A percentile compares a stretch with the other conserved stretches of the same genome.
phyloP scores from a whole-genome alignment of 2,329 filamentous ascomycete genomes.

The Calonectria honghensis region DNA sequence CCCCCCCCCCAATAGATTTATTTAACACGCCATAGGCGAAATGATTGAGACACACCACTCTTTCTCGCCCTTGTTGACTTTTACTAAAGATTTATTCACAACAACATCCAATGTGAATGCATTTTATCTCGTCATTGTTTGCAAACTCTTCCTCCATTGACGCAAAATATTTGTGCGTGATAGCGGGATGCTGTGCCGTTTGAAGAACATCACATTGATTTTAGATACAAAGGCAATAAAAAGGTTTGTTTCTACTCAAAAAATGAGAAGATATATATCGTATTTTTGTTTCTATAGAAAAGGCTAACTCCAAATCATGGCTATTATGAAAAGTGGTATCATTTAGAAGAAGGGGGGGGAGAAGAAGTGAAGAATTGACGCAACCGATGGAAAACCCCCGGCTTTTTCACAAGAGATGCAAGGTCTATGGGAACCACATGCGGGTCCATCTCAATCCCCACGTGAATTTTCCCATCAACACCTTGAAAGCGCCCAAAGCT shows the following conservation, averaged over 20 bases:
- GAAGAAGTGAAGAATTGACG: not conserved
- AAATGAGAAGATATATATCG: not conserved
- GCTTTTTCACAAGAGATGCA: not conserved
- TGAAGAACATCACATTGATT: not conserved
- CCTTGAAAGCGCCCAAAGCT: slow-evolving; percentile 72
- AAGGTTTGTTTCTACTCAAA: not conserved
- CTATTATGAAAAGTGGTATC: slow-evolving; percentile 5
- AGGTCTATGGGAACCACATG: slow-evolving; percentile 60
- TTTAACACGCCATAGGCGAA: not conserved
- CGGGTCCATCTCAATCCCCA: slow-evolving; percentile 71
- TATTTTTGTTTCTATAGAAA: not conserved
- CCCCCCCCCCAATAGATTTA: not conserved
- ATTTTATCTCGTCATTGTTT: no score
- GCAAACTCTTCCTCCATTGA: no score
- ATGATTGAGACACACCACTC: not conserved
- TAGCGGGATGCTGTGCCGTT: not conserved
- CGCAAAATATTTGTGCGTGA: no score
- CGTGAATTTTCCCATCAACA: slow-evolving; percentile 65
- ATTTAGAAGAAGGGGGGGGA: slow-evolving; percentile 3
- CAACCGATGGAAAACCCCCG: not conserved
- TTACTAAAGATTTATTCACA: no score
- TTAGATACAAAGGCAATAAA: not conserved
- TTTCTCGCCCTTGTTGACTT: no score
- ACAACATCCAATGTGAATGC: no score
- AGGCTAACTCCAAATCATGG: not conserved